These are phyloP conservation scores for Peronosclerospora sorghi DNA, from an alignment of 352 stramenopile genomes.

Conservation along the genomic window DNA sequence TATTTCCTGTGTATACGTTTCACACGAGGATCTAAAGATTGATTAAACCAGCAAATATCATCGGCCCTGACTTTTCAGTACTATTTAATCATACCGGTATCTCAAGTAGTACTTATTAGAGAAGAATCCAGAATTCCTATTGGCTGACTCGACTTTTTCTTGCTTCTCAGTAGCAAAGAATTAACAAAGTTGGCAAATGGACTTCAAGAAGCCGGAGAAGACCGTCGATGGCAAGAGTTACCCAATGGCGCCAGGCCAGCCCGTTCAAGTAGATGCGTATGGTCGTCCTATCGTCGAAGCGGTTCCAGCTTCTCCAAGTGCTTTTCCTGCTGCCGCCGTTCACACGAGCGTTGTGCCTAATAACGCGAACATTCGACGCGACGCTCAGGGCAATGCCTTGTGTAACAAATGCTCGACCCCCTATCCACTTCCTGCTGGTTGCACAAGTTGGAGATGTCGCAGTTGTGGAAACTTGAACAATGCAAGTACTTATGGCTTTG, in stretches of 20 bases:
- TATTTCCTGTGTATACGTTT: conserved; percentile 52
- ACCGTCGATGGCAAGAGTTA: conserved; percentile 8
- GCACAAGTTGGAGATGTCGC: conserved; percentile 66
- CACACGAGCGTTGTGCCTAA: conserved; percentile 35
- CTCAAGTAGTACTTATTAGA: too few relatives aligned
- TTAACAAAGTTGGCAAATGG: conserved; percentile 7
- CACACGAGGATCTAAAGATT: conserved; percentile 49
- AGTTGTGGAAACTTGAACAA: conserved; percentile 70
- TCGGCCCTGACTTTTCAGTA: conserved; percentile 2
- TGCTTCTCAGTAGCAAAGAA: background rate
- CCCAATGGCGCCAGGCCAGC: conserved; percentile 22
- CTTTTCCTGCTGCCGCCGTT: conserved; percentile 5
- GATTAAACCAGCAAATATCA: conserved; percentile 45
- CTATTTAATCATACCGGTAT: too few relatives aligned
- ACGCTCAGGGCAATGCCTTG: conserved; percentile 58
- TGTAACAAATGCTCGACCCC: conserved; percentile 61
- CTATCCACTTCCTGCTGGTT: conserved; percentile 55
- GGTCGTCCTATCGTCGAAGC: conserved; percentile 38
- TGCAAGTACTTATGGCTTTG: conserved; percentile 61
- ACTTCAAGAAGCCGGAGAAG: conserved; percentile 20
- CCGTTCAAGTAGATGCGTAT: conserved; percentile 32
- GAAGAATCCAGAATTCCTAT: conserved; percentile 2
- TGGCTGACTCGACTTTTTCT: conserved; percentile 1
- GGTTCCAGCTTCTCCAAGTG: conserved; percentile 13
- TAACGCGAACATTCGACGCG: conserved; percentile 55